A percentile compares a stretch with the other conserved stretches of the same genome.
phyloP scores from a whole-genome alignment of 2,329 filamentous ascomycete species.

The Knoxdaviesia capensis region DNA sequence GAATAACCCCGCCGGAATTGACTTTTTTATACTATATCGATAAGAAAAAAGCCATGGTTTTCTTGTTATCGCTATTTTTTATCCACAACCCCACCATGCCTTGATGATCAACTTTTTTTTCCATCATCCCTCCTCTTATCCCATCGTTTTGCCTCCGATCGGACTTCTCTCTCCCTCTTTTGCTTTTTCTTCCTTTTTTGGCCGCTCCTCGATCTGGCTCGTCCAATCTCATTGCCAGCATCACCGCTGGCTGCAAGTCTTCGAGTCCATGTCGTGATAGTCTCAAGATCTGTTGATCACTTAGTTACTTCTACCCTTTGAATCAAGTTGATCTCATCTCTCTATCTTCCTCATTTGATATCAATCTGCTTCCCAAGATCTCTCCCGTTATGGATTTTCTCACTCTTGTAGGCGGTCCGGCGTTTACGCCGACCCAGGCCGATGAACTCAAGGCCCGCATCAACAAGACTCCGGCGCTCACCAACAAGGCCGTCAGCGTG shows the following conservation, averaged over 20 bases:
- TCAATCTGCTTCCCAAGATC: neutral
- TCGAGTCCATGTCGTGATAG: too few relatives aligned
- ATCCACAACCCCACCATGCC: too few relatives aligned
- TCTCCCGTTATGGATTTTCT: constrained; percentile 8
- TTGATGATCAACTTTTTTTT: neutral
- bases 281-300: too few relatives aligned
- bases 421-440: constrained; percentile 25
- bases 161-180: neutral
- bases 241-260: too few relatives aligned
- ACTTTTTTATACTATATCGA: too few relatives aligned
- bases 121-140: neutral
- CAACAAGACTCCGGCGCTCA: constrained; percentile 15
- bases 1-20: too few relatives aligned
- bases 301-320: too few relatives aligned
- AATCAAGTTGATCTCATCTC: neutral
- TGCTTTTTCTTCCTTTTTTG: neutral
- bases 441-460: constrained; percentile 23
- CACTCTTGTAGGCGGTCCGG: constrained; percentile 21
- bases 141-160: neutral
- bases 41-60: too few relatives aligned
- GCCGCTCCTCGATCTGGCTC: too few relatives aligned
- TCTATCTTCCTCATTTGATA: neutral
- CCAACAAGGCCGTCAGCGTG: constrained; percentile 25
- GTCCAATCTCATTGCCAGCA: too few relatives aligned
- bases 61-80: too few relatives aligned